phyloP scores from a whole-genome alignment of 2,329 filamentous ascomycete species.

The Diaporthe humulicola region DNA sequence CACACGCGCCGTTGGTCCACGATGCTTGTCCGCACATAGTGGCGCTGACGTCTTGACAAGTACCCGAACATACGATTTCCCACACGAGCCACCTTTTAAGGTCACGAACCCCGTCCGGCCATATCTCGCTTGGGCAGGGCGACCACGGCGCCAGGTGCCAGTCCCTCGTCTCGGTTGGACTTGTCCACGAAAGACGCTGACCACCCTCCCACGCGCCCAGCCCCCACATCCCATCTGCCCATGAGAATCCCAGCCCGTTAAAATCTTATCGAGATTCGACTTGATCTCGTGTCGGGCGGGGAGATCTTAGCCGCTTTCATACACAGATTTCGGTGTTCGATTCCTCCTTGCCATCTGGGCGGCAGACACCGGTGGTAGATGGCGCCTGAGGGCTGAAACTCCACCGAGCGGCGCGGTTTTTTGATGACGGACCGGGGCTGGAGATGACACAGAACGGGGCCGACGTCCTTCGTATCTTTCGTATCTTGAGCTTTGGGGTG shows the following conservation, averaged over 20 bases:
- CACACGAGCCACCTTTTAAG: conserved; percentile 29
- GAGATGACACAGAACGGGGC: neutral
- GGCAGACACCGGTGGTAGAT: neutral
- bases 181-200: conserved; percentile 22
- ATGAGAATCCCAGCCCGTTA: conserved; percentile 7
- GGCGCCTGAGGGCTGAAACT: conserved; percentile 8
- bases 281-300: conserved; percentile 37
- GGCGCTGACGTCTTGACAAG: conserved; percentile 37
- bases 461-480: neutral
- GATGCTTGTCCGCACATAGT: conserved; percentile 33
- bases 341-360: neutral
- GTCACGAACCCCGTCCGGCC: conserved; percentile 6
- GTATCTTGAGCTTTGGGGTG: neutral
- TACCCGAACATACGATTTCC: conserved; percentile 34
- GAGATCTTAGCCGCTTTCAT: conserved; percentile 34
- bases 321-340: conserved; percentile 29
- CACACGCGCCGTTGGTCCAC: conserved; percentile 34
- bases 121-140: conserved; percentile 31
- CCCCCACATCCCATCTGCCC: conserved; percentile 1
- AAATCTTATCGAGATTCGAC: conserved; percentile 40
- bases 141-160: conserved; percentile 13
- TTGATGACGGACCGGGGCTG: neutral
- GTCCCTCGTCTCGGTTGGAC: conserved; percentile 28
- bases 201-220: conserved; percentile 8
- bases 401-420: neutral